Evolutionary conservation across 257 asterid genomes (phyloP).

Genomic region (Misopates orontium): DNA sequence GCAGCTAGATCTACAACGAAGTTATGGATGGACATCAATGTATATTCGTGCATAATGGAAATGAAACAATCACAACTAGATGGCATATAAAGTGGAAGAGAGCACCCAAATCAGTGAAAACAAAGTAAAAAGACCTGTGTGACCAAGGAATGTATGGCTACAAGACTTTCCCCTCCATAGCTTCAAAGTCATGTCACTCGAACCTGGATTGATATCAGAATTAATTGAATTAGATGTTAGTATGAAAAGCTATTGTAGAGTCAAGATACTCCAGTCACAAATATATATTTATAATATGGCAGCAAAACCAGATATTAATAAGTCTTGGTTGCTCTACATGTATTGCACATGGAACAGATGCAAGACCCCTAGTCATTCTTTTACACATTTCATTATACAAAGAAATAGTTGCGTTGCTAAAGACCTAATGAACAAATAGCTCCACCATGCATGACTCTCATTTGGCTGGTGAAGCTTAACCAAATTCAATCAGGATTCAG

Average conservation of each 20-base stretch:
- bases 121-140: slow-evolving; percentile 59
- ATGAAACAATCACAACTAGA: background rate
- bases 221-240: slow-evolving; percentile 19
- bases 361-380: slow-evolving; percentile 4
- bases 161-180: slow-evolving; percentile 92
- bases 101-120: slow-evolving; percentile 6
- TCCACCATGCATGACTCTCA: no score
- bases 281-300: background rate
- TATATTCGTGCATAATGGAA: background rate
- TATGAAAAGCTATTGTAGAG: slow-evolving; percentile 6
- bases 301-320: background rate
- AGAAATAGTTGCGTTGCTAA: background rate
- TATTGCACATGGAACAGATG: background rate
- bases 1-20: no score
- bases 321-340: slow-evolving; percentile 1
- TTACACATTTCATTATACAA: background rate
- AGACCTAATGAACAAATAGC: background rate
- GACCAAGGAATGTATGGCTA: slow-evolving; percentile 70
- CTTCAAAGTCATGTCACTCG: slow-evolving; percentile 90
- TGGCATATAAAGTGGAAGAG: slow-evolving; percentile 10
- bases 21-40: slow-evolving; percentile 10
- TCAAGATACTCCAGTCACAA: slow-evolving; percentile 18
- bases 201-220: slow-evolving; percentile 58
- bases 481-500: no score
- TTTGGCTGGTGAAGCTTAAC: no score